Percentiles rank a stretch among this genome's conserved stretches.
Evolutionary conservation across 306 rosid species (phyloP).

Genomic region (Ormosia semicastrata): DNA sequence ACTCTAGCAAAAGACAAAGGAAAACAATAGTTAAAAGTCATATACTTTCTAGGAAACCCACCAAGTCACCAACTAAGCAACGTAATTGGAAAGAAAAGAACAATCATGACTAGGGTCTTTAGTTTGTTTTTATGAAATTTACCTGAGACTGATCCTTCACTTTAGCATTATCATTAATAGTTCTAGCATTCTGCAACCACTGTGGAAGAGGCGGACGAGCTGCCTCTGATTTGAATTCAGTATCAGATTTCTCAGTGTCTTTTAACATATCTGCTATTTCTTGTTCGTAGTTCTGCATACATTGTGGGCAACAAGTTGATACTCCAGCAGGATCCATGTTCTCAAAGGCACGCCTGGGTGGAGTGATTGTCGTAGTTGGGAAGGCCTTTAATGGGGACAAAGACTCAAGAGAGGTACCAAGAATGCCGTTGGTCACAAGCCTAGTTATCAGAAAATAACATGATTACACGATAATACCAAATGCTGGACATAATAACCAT

Average conservation of each 20-base stretch:
- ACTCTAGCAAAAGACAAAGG: constrained; percentile 37
- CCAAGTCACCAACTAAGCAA: not conserved
- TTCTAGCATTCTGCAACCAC: constrained; percentile 86
- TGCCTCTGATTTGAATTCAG: constrained; percentile 52
- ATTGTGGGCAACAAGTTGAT: constrained; percentile 67
- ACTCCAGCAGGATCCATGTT: constrained; percentile 53
- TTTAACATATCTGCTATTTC: constrained; percentile 57
- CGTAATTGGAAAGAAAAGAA: not conserved
- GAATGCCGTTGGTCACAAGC: constrained; percentile 80
- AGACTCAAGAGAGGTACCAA: constrained; percentile 73
- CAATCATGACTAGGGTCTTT: not conserved
- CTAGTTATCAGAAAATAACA: constrained; percentile 39
- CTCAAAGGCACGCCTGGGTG: constrained; percentile 49
- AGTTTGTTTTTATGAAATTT: constrained; percentile 16
- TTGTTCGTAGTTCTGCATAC: constrained; percentile 53
- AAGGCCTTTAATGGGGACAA: constrained; percentile 71
- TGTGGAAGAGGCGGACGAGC: constrained; percentile 61
- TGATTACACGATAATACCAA: constrained; percentile 26
- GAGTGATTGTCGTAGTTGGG: constrained; percentile 44
- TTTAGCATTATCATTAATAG: constrained; percentile 44
- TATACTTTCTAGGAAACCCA: not conserved
- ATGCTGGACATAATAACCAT: constrained; percentile 26
- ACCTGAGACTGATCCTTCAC: constrained; percentile 58
- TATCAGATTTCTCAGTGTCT: constrained; percentile 63
- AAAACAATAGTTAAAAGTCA: constrained; percentile 13